Evolutionary conservation across 306 rosid species (phyloP), one percentile per base, ranked within the genome.

Genomic region (Potentilla sterilis): DNA sequence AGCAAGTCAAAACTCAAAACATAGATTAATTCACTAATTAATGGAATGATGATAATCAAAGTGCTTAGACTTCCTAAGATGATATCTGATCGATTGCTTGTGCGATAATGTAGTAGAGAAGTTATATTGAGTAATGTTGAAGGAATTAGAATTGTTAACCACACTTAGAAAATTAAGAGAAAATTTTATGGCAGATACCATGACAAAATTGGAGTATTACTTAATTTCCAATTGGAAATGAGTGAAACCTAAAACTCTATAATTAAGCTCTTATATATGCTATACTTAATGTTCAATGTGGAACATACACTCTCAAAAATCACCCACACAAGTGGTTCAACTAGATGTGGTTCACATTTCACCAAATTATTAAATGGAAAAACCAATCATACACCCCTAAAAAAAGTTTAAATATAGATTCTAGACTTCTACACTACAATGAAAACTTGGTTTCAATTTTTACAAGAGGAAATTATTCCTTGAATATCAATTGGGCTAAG

Each of bases 1-100:
- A 44, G 57, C 63, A 72, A 43, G 66, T 79, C 63, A 69, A 69
- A 9, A 52, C 55, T 81, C 51, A 69, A 59, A 9, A 52, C 55
- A 9, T 49, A 51, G 15, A 19, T n/a, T n/a, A n/a, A n/a, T 62
- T 63, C 44, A 18, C 4, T 18, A 11, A 61, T 0, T 18, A 11
- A 61, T 0, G 21, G 43, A 64, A 70, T 81, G 69, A 81, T 76
- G 68, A 37, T 37, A 37, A 37, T 37, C 52, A 55, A 54, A 43
- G 72, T 51, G 54, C 24, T 52, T 51, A 51, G 3, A 7, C 12
- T 57, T 72, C 10, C 41, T 21, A 4, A 54, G 76, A 13, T 40
- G 49, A 55, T n/a, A 21, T 57, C 51, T 22, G 67, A 43, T 42
- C 34, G 1, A 28, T 28, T 28, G 67, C 67, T 73, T 69, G 28